A percentile compares a stretch with the other conserved stretches of the same genome.
phyloP scores from a whole-genome alignment of 208 protist species.

The Porcisia hertigi region DNA sequence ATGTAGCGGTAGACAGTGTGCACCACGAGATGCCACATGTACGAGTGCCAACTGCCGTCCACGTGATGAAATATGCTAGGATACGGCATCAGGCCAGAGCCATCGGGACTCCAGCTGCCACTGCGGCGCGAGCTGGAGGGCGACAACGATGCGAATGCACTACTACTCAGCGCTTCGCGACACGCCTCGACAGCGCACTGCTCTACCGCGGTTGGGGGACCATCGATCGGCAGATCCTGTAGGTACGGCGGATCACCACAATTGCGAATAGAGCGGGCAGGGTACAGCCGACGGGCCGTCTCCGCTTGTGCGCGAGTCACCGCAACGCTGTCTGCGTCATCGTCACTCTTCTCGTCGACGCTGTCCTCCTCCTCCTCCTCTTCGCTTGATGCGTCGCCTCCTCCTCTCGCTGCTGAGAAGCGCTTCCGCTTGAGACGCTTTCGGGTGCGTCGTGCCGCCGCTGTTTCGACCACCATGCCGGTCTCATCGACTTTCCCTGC shows the following conservation, averaged over 20 bases:
- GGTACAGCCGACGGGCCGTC: constrained; percentile 39
- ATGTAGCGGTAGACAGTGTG: constrained; percentile 57
- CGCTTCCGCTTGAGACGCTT: constrained; percentile 10
- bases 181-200: constrained; percentile 28
- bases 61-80: constrained; percentile 88
- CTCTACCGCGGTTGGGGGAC: constrained; percentile 37
- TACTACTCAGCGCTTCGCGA: constrained; percentile 1
- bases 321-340: constrained; percentile 23
- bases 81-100: constrained; percentile 33
- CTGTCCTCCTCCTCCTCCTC: constrained; percentile 2
- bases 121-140: neutral
- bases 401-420: constrained; percentile 13
- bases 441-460: neutral
- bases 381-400: neutral
- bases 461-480: neutral
- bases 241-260: constrained; percentile 19
- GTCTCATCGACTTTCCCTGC: neutral
- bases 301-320: constrained; percentile 18
- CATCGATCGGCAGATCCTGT: constrained; percentile 46
- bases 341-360: constrained; percentile 3
- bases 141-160: constrained; percentile 7
- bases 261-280: constrained; percentile 29
- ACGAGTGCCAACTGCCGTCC: constrained; percentile 77
- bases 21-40: constrained; percentile 75
- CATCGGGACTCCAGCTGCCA: neutral